A percentile compares a stretch with the other conserved stretches of the same genome.
phyloP scores from a whole-genome alignment of 257 asterid species.

The Ophiorrhiza pumila region DNA sequence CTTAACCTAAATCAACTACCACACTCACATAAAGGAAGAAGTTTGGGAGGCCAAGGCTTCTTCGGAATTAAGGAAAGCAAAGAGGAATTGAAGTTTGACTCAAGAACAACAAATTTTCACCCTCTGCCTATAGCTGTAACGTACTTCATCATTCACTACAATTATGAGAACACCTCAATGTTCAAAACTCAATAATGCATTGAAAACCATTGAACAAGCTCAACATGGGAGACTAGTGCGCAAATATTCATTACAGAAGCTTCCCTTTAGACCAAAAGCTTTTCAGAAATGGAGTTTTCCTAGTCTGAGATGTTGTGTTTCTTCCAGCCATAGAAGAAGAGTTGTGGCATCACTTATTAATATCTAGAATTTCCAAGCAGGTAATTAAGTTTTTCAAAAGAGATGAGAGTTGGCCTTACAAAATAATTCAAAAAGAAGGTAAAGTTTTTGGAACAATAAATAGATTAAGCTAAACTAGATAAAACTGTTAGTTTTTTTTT shows the following conservation, averaged over 20 bases:
- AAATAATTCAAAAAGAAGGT: background rate
- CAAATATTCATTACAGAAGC: background rate
- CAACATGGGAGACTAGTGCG: background rate
- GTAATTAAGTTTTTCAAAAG: background rate
- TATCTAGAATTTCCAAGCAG: background rate
- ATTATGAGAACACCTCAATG: too few species aligned
- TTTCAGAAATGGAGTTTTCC: background rate
- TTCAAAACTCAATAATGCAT: background rate
- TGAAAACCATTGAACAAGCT: background rate
- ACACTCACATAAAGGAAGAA: too few species aligned
- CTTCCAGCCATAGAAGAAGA: background rate
- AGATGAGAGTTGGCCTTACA: background rate
- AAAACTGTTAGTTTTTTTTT: background rate
- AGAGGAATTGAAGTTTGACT: background rate
- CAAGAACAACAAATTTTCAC: background rate
- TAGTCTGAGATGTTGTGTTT: background rate
- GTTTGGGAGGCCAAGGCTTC: background rate
- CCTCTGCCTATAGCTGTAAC: background rate
- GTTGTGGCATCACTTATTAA: too few species aligned
- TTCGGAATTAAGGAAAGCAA: background rate
- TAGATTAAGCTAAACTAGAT: background rate
- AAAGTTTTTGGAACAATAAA: background rate
- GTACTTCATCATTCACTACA: background rate
- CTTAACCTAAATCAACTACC: background rate
- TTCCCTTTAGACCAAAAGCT: background rate